These are phyloP conservation scores for Zea mays DNA, from an alignment of 176 grass and related monocot species.

Conservation along the genomic window Zm-B73-REFERENCE-NAM-5.0 NC_050097.1:62468001-62468500, in stretches of 20 bases:
- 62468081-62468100: constrained; percentile 30
- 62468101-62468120: not conserved
- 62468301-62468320: constrained; percentile 6
- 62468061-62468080: constrained; percentile 39
- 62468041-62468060: not conserved
- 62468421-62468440: constrained; percentile 16
- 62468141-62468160: constrained; percentile 33
- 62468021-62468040: not conserved
- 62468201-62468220: not conserved
- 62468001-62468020: not conserved
- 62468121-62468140: not conserved
- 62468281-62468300: not conserved
- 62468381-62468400: constrained; percentile 54
- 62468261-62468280: not conserved
- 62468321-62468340: not conserved
- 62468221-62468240: not conserved
- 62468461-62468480: constrained; percentile 74
- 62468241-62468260: not conserved
- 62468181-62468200: constrained; percentile 28
- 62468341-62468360: not conserved
- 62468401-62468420: constrained; percentile 42
- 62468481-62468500: constrained; percentile 87
- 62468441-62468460: constrained; percentile 46
- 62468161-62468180: constrained; percentile 22
- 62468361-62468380: constrained; percentile 19